Base-by-base conservation (phyloP, 2,329 filamentous ascomycete genomes). In the Chaetomiaceae sp. region DNA sequence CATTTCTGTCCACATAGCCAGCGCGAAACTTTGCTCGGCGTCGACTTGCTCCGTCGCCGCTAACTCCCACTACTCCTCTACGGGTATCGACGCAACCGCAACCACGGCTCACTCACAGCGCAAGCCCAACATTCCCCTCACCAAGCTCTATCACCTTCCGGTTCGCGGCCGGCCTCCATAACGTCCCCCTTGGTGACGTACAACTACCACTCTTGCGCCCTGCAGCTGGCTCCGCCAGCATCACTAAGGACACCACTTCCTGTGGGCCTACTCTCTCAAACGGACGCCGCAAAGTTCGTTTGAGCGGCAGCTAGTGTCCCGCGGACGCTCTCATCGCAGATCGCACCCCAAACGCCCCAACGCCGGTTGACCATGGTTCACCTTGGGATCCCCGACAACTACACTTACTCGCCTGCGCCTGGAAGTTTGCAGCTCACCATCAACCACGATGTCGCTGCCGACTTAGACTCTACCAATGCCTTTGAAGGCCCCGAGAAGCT, bases 401-500 rank as follows among this genome's bases (percentile, higher is more conserved):
- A 88, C 66, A 88, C 86, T 62, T 79, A 86, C 66, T 93, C 88
- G 65, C 83, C 86, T 60, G 88, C 87, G 56, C 79, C 82, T 68
- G 87, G 81, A 59, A 91, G 88, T 48, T 89, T 91, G 50, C 87
- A 93, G 66, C 73, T 96, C 73, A 96, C 88, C 41, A 97, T 97
- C 76, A 97, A 97, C 72, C 88, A 58, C 32, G 82, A 83, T 59
- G 85, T 93, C 53, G 86, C 89, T 63, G 79, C 80, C 67, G 77
- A 88, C 72, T 61, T 89, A 62, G 93, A 97, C 72, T 96, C 90
- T 48, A 86, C 75, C 76, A 95, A 89, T 76, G 90, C 91, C 57
- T 98, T 98, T 65, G 93, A 98, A 86, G 85, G 91, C 49, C 93
- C 93, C 36, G 93, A 98, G 74, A 98, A 98, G 75, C 78, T 98